phyloP scores from a whole-genome alignment of 1,284 basidiomycete genomes.

The Tilletia walkeri region DNA sequence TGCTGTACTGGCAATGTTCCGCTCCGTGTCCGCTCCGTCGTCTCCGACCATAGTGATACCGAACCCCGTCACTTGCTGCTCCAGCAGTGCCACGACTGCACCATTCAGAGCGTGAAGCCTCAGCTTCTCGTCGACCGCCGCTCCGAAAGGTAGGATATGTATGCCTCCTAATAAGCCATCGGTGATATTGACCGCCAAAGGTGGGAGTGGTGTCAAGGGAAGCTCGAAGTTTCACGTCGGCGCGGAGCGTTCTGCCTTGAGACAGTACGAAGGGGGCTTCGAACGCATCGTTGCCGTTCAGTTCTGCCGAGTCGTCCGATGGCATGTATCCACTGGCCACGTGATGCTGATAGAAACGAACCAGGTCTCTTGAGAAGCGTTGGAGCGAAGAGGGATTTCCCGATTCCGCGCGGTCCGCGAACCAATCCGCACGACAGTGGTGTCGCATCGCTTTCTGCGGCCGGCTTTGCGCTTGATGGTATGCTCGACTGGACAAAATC shows the following conservation, averaged over 20 bases:
- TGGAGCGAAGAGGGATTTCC: slow-evolving; percentile 83
- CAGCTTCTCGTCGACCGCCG: slow-evolving; percentile 30
- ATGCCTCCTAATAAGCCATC: slow-evolving; percentile 68
- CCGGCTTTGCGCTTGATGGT: not conserved
- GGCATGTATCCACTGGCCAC: too few relatives aligned
- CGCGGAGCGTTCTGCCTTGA: not conserved
- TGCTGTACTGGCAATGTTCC: not conserved
- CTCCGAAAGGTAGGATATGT: slow-evolving; percentile 35
- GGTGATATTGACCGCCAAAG: slow-evolving; percentile 57
- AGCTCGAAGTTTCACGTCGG: slow-evolving; percentile 68
- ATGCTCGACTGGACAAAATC: not conserved
- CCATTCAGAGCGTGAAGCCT: slow-evolving; percentile 70
- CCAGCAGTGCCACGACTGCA: slow-evolving; percentile 66
- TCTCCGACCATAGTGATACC: not conserved
- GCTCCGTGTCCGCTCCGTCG: not conserved
- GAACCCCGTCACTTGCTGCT: slow-evolving; percentile 31
- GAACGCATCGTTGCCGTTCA: not conserved
- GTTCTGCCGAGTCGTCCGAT: slow-evolving; percentile 48
- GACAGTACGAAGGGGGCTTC: not conserved
- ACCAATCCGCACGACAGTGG: slow-evolving; percentile 60
- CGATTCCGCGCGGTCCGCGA: slow-evolving; percentile 79
- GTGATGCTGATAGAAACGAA: slow-evolving; percentile 57
- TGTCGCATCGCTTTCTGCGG: not conserved
- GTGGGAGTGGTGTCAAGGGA: slow-evolving; percentile 63
- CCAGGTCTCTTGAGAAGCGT: slow-evolving; percentile 72